Base-by-base conservation (phyloP, 1,139 yeast species). In the Debaryomycetaceae sp. region DNA sequence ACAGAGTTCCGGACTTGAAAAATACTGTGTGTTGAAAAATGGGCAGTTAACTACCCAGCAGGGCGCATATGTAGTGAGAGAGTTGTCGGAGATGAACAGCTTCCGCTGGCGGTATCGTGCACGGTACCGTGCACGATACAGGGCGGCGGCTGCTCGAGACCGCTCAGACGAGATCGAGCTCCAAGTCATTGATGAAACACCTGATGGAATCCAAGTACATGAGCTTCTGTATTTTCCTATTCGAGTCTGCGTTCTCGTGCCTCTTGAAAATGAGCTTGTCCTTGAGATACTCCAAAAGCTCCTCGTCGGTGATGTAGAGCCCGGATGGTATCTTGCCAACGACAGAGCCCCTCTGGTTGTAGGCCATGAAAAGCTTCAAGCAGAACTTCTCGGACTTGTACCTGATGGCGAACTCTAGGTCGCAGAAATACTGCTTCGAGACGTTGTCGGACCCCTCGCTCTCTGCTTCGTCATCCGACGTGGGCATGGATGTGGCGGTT, bases 171-270 rank as follows among this genome's bases (percentile, higher is more conserved):
- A 48, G 40, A 23, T 46, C 49, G 29, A 48, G 40, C 24, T 49
- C 51, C 11, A 49, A 43, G 23, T 39, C 50, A 37, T 49, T 44
- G 35, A 49, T 43, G 20, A 11, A 24, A 36, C 52, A 48, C 14
- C 23, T 34, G 24, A 43, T 31, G 33, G 42, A 34, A 24, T 24
- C 34, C 11, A 46, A 31, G 4, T 35, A 24, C 22, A 27, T 27
- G 20, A 39, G 29, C 20, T 24, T 24, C 7, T 34, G 37, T 5
- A 34, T 20, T 22, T 41, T 46, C 23, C 20, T 20, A 5, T 23
- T 38, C 6, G 36, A 20, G 14, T 34, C 36, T 6, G 8, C n/a
- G 11, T 41, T 37, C n/a, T 37, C 38, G 3, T 11, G 8, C 8
- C 40, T 34, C 9, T 40, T 36, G 24, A 45, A 34, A 27, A 45